phyloP scores from a whole-genome alignment of 805 yeast genomes.

The Starmera quercuum region DNA sequence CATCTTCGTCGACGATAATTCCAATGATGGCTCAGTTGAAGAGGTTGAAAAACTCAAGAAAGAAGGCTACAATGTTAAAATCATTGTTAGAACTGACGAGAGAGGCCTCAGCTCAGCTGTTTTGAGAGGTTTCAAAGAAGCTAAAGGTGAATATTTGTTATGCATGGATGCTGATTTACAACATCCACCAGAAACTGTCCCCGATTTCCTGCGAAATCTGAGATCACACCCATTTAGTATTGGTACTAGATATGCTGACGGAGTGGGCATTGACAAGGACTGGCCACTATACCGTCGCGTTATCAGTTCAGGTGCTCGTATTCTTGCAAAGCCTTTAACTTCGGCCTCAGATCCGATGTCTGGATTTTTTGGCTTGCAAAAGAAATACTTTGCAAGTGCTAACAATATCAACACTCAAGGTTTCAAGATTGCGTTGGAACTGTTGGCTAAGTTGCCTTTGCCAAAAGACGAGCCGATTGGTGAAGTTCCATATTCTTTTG shows the following conservation, averaged over 20 bases:
- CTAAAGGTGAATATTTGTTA: conserved; percentile 37
- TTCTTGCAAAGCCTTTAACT: conserved; percentile 41
- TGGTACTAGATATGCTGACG: conserved; percentile 48
- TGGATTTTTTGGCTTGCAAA: conserved; percentile 44
- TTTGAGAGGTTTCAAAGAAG: conserved; percentile 37
- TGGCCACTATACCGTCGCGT: conserved; percentile 46
- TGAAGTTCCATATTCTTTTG: conserved; percentile 43
- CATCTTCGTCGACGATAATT: conserved; percentile 44
- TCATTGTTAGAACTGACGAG: conserved; percentile 42
- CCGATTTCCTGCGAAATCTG: conserved; percentile 32
- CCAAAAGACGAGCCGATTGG: conserved; percentile 30
- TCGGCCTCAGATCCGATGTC: conserved; percentile 47
- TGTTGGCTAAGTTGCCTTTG: conserved; percentile 38
- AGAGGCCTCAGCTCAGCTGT: conserved; percentile 46
- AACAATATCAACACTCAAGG: conserved; percentile 33
- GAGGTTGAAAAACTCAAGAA: conserved; percentile 37
- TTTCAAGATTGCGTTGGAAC: conserved; percentile 42
- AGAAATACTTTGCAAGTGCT: conserved; percentile 31
- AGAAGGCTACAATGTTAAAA: conserved; percentile 39
- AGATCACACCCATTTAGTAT: conserved; percentile 35
- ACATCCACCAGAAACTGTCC: conserved; percentile 46
- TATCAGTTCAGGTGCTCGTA: conserved; percentile 40
- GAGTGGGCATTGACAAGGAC: conserved; percentile 45
- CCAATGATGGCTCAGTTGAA: conserved; percentile 44
- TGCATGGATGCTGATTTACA: conserved; percentile 50